A percentile compares a stretch with the other conserved stretches of the same genome.
Evolutionary conservation across 331 rosid species (phyloP).

Genomic region (Malus hybrid): DNA sequence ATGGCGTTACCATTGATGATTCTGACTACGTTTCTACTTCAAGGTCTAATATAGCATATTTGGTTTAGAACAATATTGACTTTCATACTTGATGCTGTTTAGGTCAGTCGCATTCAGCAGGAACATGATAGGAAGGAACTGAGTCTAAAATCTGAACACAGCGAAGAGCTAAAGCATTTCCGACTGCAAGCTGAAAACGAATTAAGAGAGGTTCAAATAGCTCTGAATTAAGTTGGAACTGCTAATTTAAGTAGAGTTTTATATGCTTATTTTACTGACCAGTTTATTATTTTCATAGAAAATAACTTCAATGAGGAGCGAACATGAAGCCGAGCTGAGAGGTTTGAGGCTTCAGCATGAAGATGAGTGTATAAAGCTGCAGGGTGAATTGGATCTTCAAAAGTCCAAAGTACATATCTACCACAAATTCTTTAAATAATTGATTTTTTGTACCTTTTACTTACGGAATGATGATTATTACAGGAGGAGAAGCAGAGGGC

Average conservation of each 20-base stretch:
- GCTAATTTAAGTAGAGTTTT: background rate
- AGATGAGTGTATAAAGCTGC: constrained; percentile 76
- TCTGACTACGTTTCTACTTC: background rate
- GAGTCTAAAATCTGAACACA: constrained; percentile 44
- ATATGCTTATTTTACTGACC: background rate
- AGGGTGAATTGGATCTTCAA: constrained; percentile 83
- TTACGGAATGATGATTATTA: constrained; percentile 14
- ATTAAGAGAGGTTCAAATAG: constrained; percentile 58
- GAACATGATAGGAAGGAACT: constrained; percentile 55
- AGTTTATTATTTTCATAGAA: constrained; percentile 31
- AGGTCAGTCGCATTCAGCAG: constrained; percentile 64
- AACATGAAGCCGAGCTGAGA: constrained; percentile 74
- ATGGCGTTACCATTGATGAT: background rate
- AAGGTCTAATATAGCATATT: background rate
- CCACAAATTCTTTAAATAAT: constrained; percentile 12
- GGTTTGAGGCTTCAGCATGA: constrained; percentile 72
- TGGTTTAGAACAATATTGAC: constrained; percentile 9
- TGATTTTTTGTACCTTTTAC: background rate
- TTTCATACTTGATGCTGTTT: constrained; percentile 23
- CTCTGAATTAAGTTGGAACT: background rate
- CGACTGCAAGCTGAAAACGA: constrained; percentile 68
- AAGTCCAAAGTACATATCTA: constrained; percentile 63
- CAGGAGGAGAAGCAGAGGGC: constrained; percentile 97
- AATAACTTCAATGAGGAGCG: constrained; percentile 48
- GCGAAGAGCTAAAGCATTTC: constrained; percentile 48